phyloP scores from a whole-genome alignment of 768 basidiomycete species.

The Boletus vermiculosoides region DNA sequence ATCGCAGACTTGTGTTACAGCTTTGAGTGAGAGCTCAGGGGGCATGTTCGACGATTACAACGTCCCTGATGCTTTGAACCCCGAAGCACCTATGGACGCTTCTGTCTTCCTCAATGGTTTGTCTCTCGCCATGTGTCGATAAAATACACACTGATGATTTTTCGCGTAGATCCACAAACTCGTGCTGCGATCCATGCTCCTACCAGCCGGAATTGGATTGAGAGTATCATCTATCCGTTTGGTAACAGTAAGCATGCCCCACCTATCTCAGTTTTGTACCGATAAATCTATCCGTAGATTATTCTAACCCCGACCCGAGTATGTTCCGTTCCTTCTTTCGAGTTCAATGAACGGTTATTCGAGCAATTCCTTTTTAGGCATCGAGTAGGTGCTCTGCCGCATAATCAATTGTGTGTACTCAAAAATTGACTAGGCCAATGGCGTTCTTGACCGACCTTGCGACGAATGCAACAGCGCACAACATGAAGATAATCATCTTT shows the following conservation, averaged over 20 bases:
- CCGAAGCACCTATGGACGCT: conserved; percentile 49
- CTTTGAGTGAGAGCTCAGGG: conserved; percentile 23
- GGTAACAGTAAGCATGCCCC: conserved; percentile 25
- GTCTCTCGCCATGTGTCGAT: conserved; percentile 8
- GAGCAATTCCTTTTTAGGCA: conserved; percentile 22
- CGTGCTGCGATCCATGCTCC: conserved; percentile 68
- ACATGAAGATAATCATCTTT: conserved; percentile 54
- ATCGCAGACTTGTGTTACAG: conserved; percentile 2
- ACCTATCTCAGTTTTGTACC: neutral
- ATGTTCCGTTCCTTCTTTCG: conserved; percentile 9
- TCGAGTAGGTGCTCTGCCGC: conserved; percentile 29
- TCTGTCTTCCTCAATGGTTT: conserved; percentile 62
- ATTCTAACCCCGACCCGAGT: conserved; percentile 33
- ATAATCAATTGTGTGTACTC: neutral
- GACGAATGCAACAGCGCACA: conserved; percentile 53
- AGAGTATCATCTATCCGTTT: conserved; percentile 37
- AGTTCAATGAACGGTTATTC: neutral
- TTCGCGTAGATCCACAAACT: conserved; percentile 47
- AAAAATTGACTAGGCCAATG: conserved; percentile 48
- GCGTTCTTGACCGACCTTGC: conserved; percentile 65
- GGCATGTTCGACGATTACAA: conserved; percentile 50
- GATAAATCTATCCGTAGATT: conserved; percentile 14
- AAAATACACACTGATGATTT: neutral
- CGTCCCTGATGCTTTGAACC: conserved; percentile 54
- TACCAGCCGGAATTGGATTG: conserved; percentile 48